A percentile compares a stretch with the other conserved stretches of the same genome.
Evolutionary conservation across 2,329 filamentous ascomycete genomes (phyloP).

Genomic region (Botryotinia calthae): DNA sequence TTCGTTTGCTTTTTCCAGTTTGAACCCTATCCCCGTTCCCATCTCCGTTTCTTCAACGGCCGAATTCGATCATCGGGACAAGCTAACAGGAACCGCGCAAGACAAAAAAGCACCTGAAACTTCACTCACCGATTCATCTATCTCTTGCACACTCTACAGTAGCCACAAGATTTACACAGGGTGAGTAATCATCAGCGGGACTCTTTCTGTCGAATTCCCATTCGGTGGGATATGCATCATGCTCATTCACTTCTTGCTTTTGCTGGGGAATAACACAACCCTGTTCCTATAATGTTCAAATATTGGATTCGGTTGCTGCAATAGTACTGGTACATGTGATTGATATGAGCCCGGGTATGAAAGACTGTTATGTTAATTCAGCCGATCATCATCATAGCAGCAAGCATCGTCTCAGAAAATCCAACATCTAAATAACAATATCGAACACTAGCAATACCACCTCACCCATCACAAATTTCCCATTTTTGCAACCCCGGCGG

Average conservation of each 20-base stretch:
- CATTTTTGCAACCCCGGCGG: not conserved
- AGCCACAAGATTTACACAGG: not conserved
- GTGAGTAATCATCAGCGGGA: slow-evolving; percentile 8
- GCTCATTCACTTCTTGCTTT: not conserved
- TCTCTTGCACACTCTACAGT: not conserved
- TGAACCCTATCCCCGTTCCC: not conserved
- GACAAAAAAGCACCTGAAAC: slow-evolving; percentile 3
- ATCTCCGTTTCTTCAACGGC: slow-evolving; percentile 15
- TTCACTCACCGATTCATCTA: not conserved
- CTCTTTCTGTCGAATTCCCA: not conserved
- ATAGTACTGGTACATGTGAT: not conserved
- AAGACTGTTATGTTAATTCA: not conserved
- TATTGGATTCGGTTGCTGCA: not conserved
- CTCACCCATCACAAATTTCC: not conserved
- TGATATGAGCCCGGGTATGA: not conserved
- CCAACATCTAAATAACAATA: not conserved
- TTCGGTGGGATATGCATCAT: slow-evolving; percentile 7
- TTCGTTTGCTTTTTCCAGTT: not conserved
- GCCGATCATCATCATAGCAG: not conserved
- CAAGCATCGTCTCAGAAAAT: not conserved
- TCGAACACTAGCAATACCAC: not conserved
- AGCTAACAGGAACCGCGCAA: not conserved
- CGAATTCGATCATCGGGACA: slow-evolving; percentile 1
- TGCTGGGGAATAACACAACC: slow-evolving; percentile 4
- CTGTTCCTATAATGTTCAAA: not conserved